These are phyloP conservation scores for Calonectria henricotiae DNA, from an alignment of 2,329 filamentous ascomycete species.

Conservation along the genomic window DNA sequence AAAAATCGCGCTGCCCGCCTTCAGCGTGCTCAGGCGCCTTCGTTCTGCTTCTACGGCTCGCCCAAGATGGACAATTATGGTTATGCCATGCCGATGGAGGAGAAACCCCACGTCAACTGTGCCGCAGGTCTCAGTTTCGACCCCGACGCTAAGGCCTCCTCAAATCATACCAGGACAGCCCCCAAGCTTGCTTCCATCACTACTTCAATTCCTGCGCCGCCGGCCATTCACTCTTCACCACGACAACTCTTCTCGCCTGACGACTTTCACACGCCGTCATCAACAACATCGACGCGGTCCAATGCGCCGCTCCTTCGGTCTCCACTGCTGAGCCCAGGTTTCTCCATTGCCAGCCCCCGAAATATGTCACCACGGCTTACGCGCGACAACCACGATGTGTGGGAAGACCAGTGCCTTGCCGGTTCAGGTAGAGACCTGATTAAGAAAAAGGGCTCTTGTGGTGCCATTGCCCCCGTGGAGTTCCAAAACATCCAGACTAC, in stretches of 20 bases:
- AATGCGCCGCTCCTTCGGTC: slow-evolving; percentile 57
- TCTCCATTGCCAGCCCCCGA: slow-evolving; percentile 46
- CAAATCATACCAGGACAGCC: neutral
- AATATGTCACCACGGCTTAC: slow-evolving; percentile 30
- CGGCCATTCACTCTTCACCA: slow-evolving; percentile 41
- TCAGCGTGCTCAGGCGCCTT: slow-evolving; percentile 55
- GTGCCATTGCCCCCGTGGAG: slow-evolving; percentile 58
- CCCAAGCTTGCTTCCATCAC: slow-evolving; percentile 42
- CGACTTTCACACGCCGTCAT: slow-evolving; percentile 54
- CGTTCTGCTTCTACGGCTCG: slow-evolving; percentile 69
- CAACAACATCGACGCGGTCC: slow-evolving; percentile 56
- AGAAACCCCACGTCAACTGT: slow-evolving; percentile 43
- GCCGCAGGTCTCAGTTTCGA: slow-evolving; percentile 40
- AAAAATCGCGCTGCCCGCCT: slow-evolving; percentile 53
- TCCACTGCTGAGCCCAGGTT: slow-evolving; percentile 47
- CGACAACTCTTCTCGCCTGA: slow-evolving; percentile 38
- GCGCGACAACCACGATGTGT: slow-evolving; percentile 40
- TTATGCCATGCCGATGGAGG: slow-evolving; percentile 38
- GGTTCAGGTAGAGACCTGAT: slow-evolving; percentile 38
- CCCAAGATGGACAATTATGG: slow-evolving; percentile 51
- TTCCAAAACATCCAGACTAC: slow-evolving; percentile 57
- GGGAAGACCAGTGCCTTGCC: slow-evolving; percentile 40
- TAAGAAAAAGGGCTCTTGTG: slow-evolving; percentile 47
- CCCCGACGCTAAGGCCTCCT: slow-evolving; percentile 22
- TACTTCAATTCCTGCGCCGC: slow-evolving; percentile 45